phyloP scores from a whole-genome alignment of 192 early-diverging fungal genomes.

The Coemansia sp. region DNA sequence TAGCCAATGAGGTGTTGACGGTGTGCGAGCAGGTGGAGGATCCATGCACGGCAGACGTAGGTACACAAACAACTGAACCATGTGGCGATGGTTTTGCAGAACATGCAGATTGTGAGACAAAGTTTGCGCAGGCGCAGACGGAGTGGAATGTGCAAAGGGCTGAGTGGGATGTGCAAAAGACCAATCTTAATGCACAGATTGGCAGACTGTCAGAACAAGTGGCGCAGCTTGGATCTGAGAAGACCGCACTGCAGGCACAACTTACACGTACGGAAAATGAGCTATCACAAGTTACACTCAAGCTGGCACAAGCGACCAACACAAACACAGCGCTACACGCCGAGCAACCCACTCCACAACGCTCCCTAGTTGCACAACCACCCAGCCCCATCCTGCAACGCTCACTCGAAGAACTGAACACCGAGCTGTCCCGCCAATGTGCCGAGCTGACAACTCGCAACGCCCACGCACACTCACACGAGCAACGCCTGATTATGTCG shows the following conservation, averaged over 20 bases:
- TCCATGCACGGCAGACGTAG: too few relatives aligned
- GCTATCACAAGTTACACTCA: neutral
- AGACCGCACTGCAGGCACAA: neutral
- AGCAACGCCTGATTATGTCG: conserved; percentile 21
- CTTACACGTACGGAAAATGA: neutral
- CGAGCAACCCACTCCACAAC: neutral
- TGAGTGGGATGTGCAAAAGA: neutral
- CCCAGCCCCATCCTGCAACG: too few relatives aligned
- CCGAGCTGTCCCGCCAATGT: neutral
- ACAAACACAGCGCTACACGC: neutral
- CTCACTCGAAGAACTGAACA: neutral
- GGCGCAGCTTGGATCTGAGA: neutral
- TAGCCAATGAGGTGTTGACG: conserved; percentile 22
- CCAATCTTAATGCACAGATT: neutral
- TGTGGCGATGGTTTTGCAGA: too few relatives aligned
- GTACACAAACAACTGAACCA: too few relatives aligned
- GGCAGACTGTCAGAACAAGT: neutral
- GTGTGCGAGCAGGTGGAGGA: conserved; percentile 3
- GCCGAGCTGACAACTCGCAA: neutral
- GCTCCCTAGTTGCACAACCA: too few relatives aligned
- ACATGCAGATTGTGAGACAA: too few relatives aligned
- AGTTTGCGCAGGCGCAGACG: neutral
- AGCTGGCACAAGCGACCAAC: too few relatives aligned
- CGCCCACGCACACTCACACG: conserved; percentile 11
- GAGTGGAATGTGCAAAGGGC: neutral